phyloP scores from a whole-genome alignment of 192 early-diverging fungal genomes.

The Allomyces arbusculus region DNA sequence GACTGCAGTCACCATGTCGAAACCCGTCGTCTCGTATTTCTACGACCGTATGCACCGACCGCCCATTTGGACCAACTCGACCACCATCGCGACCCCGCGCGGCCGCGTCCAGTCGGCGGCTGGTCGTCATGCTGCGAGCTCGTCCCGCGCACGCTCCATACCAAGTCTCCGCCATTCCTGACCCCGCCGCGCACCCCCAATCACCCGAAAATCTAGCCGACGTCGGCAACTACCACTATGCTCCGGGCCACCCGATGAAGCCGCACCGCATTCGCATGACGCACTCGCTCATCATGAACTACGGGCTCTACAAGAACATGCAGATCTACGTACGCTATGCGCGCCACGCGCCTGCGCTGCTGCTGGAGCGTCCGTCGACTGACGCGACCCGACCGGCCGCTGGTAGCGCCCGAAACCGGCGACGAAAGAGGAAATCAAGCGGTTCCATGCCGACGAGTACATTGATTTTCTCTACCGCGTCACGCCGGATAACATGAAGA shows the following conservation, averaged over 20 bases:
- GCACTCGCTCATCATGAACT: conserved; percentile 81
- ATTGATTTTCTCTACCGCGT: conserved; percentile 84
- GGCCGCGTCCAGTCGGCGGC: too few species aligned
- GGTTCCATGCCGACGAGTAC: conserved; percentile 90
- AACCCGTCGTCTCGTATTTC: neutral
- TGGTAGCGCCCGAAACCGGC: conserved; percentile 59
- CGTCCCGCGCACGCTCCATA: neutral
- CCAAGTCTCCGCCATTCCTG: neutral
- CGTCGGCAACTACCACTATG: conserved; percentile 65
- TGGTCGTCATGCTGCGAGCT: too few species aligned
- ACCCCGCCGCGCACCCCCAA: neutral
- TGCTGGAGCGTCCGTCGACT: neutral
- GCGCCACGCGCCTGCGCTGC: conserved; percentile 1
- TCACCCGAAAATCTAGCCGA: conserved; percentile 14
- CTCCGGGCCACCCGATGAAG: conserved; percentile 57
- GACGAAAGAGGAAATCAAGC: conserved; percentile 71
- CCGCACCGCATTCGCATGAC: conserved; percentile 86
- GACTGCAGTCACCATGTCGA: too few species aligned
- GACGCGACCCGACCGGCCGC: neutral
- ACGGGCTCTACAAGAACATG: conserved; percentile 78
- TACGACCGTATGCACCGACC: neutral
- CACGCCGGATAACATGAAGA: conserved; percentile 42
- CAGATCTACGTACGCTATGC: conserved; percentile 25
- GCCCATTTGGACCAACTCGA: too few species aligned
- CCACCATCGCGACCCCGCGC: too few species aligned